Base-by-base conservation (phyloP, 1,139 yeast species). In the Magnusiomyces sp. region DNA sequence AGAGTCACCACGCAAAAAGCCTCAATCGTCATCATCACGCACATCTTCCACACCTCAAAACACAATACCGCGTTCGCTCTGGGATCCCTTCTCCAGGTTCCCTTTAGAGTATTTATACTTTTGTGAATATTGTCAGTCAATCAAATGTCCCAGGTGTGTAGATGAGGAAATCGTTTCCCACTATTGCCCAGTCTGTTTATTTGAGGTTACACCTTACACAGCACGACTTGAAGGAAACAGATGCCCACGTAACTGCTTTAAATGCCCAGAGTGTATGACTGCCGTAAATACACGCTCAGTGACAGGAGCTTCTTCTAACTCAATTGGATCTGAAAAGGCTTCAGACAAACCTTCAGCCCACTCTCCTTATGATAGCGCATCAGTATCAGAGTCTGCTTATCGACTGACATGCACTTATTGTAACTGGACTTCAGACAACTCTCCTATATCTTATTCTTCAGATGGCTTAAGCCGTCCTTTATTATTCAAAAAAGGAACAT, bases 101-200 rank as follows among this genome's bases (percentile, higher is more conserved):
- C 44, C 49, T 11, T 27, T 52, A 2, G 46, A 46, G 19, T 33
- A 54, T 47, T 52, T 62, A 27, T 62, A 61, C 46, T 62, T 56
- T 46, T 62, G 66, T 48, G 62, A 58, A 40, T 44, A 47, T 13
- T 62, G 66, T 40, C 53, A 54, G 16, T 46, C 57, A 2, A 51
- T 60, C 19, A 50, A 60, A 33, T 62, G 66, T 48, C 55, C 55
- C 9, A 49, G 56, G 36, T 62, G 66, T 46, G 58, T 60, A 0
- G 61, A 58, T 16, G 55, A 56, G 27, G 66, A 62, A 33, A 50
- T 62, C 5, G 58, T 59, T 16, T 51, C 56, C 16, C 51, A 61
- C 41, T 62, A 50, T 50, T 62, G 66, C 45, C 66, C 66, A 9
- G 50, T 54, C 27, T 62, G 66, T 46, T 48, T 62, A 37, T 54